phyloP scores from a whole-genome alignment of 2,329 filamentous ascomycete species.

The Macroventuria anomochaeta region DNA sequence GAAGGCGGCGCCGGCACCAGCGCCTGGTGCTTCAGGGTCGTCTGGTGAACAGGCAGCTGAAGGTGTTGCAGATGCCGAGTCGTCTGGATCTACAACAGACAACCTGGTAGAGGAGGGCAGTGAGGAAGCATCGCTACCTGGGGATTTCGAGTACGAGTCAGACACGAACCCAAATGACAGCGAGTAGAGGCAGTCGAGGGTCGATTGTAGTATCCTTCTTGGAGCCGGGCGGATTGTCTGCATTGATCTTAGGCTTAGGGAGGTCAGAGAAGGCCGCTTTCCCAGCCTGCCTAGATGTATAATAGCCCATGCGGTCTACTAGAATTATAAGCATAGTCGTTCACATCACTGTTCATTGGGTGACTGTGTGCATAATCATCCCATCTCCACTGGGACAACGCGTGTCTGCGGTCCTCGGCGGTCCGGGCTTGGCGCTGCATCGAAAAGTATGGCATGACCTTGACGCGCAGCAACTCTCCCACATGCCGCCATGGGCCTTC shows the following conservation, averaged over 20 bases:
- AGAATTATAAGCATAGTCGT: slow-evolving; percentile 17
- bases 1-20: slow-evolving; percentile 64
- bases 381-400: not conserved
- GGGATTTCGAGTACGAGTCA: slow-evolving; percentile 80
- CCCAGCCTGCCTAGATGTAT: slow-evolving; percentile 40
- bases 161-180: slow-evolving; percentile 62
- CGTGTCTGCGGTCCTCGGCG: not conserved
- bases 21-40: slow-evolving; percentile 53
- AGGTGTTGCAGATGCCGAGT: slow-evolving; percentile 53
- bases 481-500: slow-evolving; percentile 48
- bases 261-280: slow-evolving; percentile 36
- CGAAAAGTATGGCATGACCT: slow-evolving; percentile 17
- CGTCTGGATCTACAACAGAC: slow-evolving; percentile 49
- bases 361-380: not conserved
- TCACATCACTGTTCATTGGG: not conserved
- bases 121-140: slow-evolving; percentile 73
- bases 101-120: slow-evolving; percentile 88
- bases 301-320: slow-evolving; percentile 28
- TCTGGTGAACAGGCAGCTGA: slow-evolving; percentile 40
- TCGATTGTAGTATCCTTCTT: slow-evolving; percentile 1
- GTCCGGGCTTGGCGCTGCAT: slow-evolving; percentile 16
- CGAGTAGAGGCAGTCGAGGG: slow-evolving; percentile 28
- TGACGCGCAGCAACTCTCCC: slow-evolving; percentile 12
- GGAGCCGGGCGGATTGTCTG: slow-evolving; percentile 21
- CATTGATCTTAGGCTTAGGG: slow-evolving; percentile 32